Base-by-base conservation (phyloP, 768 basidiomycete genomes). In the Termitomyces titanicus region DNA sequence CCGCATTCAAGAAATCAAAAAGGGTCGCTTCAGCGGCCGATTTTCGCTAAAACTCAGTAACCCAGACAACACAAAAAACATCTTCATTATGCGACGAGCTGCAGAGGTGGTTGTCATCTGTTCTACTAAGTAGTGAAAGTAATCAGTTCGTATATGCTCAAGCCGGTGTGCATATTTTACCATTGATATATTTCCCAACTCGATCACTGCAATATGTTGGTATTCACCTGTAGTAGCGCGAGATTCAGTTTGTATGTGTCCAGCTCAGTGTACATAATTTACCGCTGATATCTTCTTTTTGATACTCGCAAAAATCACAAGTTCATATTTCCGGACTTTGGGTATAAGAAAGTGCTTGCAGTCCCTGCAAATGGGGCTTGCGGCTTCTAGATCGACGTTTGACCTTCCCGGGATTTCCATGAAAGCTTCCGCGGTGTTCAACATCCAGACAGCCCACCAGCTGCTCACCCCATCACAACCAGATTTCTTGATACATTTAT, bases 401-500 rank as follows among this genome's bases (percentile, higher is more conserved):
- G 29, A 47, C 22, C 33, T 34, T 47, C 46, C 33, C 31, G 62
- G 25, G 25, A 34, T 62, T 29, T 64, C 61, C 47, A 65, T 64
- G 12, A 69, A 37, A 51, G 70, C 37, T 72, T 72, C 53, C 63
- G 68, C 10, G 64, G 67, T 1, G 68, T 65, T 40, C 68, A 70
- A 8, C 49, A 72, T 63, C 71, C 71, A 75, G 2, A 66, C 56
- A 9, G 62, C 53, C 67, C 71, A 73, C 71, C 73, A 73, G 45
- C 64, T 63, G 51, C 7, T 64, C 68, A 11, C 63, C 59, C 47
- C 56, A 57, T 34, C 43, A 44, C 43, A 44, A 8, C 43, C 25
- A 44, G 43, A 27, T 59, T 33, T 3, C 47, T 47, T 37, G 40
- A 48, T 31, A 50, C 47, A 53, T 57, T 40, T 9, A n/a, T 24